Conservation (phyloP, 2,329 filamentous ascomycete genomes). For the Diaporthe sp. region DNA sequence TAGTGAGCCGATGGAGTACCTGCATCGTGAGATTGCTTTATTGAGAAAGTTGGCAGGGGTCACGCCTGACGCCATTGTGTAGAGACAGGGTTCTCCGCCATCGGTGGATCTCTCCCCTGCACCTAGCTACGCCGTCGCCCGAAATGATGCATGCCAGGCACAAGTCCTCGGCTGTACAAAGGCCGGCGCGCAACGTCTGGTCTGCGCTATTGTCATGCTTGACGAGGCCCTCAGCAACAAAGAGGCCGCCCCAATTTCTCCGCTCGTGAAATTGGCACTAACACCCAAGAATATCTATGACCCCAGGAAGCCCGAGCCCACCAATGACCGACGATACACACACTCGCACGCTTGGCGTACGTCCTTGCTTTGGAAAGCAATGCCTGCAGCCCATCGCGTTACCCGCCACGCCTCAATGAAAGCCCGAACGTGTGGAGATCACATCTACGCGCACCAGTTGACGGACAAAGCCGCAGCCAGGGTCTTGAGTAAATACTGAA, state of each 20-base stretch:
- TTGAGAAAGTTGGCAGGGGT: neutral
- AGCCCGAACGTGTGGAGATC: slow-evolving; percentile 31
- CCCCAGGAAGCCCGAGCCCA: neutral
- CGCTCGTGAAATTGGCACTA: slow-evolving; percentile 19
- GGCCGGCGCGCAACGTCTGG: slow-evolving; percentile 5
- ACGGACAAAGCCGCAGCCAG: slow-evolving; percentile 22
- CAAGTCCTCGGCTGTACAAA: slow-evolving; percentile 21
- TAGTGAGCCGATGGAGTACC: slow-evolving; percentile 13
- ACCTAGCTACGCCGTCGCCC: slow-evolving; percentile 1
- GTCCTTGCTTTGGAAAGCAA: slow-evolving; percentile 13
- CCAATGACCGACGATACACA: slow-evolving; percentile 17
- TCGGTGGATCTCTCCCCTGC: slow-evolving; percentile 8
- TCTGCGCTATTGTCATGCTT: slow-evolving; percentile 1
- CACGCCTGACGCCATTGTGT: neutral
- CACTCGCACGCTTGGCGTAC: slow-evolving; percentile 20
- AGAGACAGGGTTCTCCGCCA: slow-evolving; percentile 28
- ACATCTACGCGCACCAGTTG: slow-evolving; percentile 33
- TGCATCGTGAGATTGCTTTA: slow-evolving; percentile 14
- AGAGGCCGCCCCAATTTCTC: slow-evolving; percentile 8
- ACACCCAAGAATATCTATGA: slow-evolving; percentile 26
- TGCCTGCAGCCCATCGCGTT: slow-evolving; percentile 28
- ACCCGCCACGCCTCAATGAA: slow-evolving; percentile 27
- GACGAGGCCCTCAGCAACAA: slow-evolving; percentile 4
- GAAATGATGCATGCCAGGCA: slow-evolving; percentile 8
- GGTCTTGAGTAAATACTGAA: slow-evolving; percentile 6